Evolutionary conservation across 192 early-diverging fungal species (phyloP).

Genomic region (Coemansia sp.): DNA sequence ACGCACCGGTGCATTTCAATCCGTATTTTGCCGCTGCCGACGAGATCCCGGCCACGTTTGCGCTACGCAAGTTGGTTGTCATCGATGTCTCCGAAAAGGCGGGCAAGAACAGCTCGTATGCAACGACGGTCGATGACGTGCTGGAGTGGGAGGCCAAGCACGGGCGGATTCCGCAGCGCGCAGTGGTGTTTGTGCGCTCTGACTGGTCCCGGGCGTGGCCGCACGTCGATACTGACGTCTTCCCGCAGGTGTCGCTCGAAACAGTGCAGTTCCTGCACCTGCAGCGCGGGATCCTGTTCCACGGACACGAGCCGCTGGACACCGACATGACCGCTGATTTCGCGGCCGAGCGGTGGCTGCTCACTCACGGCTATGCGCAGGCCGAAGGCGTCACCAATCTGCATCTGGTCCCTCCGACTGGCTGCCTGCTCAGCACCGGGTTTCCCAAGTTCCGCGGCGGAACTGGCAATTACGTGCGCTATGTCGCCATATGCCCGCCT

Average conservation of each 20-base stretch:
- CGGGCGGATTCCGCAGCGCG: conserved; percentile 34
- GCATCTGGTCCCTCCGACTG: conserved; percentile 46
- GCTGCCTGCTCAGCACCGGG: conserved; percentile 52
- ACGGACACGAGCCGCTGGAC: conserved; percentile 54
- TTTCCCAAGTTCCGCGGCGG: conserved; percentile 53
- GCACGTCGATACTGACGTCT: conserved; percentile 44
- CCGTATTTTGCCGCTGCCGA: conserved; percentile 42
- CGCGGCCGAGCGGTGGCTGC: conserved; percentile 46
- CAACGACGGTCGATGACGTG: conserved; percentile 32
- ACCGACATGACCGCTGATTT: conserved; percentile 51
- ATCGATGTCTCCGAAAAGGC: conserved; percentile 47
- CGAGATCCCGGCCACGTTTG: conserved; percentile 51
- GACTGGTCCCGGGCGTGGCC: conserved; percentile 55
- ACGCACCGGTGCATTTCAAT: conserved; percentile 52
- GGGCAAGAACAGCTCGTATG: conserved; percentile 33
- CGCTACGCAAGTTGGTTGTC: conserved; percentile 51
- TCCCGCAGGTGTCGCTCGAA: conserved; percentile 48
- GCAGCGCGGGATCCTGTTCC: conserved; percentile 46
- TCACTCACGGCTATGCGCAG: conserved; percentile 47
- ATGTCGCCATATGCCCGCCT: conserved; percentile 46
- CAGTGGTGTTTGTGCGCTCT: conserved; percentile 53
- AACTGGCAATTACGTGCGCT: conserved; percentile 50
- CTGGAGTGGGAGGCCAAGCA: conserved; percentile 36
- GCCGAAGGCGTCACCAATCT: conserved; percentile 53
- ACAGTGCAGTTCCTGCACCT: conserved; percentile 49